phyloP scores from a whole-genome alignment of 371 early-diverging fungal species.

The Mucor saturninus region DNA sequence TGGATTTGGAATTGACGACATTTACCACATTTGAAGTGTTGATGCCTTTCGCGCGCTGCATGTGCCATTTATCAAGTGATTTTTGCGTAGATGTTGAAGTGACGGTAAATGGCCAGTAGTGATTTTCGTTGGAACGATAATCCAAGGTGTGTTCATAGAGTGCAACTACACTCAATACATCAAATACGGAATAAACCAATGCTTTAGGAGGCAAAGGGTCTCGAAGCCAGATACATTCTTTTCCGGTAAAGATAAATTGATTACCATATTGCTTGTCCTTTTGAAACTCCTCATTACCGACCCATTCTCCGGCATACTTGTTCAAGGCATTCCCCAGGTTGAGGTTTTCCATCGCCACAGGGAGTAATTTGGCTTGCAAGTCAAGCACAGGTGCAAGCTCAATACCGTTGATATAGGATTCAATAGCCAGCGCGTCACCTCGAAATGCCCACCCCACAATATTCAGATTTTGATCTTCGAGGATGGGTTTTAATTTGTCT shows the following conservation, averaged over 20 bases:
- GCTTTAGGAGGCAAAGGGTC: constrained; percentile 44
- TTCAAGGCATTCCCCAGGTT: constrained; percentile 36
- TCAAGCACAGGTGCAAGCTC: constrained; percentile 35
- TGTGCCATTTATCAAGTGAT: constrained; percentile 29
- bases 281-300: constrained; percentile 35
- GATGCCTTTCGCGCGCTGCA: constrained; percentile 17
- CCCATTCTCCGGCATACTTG: constrained; percentile 36
- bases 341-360: constrained; percentile 33
- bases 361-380: constrained; percentile 40
- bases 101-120: constrained; percentile 41
- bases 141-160: constrained; percentile 26
- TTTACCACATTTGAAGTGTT: background rate
- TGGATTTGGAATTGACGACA: background rate
- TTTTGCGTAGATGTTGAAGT: constrained; percentile 1
- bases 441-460: constrained; percentile 47
- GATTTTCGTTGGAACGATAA: background rate
- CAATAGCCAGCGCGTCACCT: constrained; percentile 48
- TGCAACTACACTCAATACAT: constrained; percentile 45
- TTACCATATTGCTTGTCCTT: constrained; percentile 36
- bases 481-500: constrained; percentile 30
- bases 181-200: constrained; percentile 50
- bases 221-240: constrained; percentile 46
- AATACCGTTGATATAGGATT: constrained; percentile 30
- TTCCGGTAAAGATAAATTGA: constrained; percentile 31
- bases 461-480: constrained; percentile 21